Evolutionary conservation across 371 early-diverging fungal genomes (phyloP).

Genomic region (Mortierella sp.): DNA sequence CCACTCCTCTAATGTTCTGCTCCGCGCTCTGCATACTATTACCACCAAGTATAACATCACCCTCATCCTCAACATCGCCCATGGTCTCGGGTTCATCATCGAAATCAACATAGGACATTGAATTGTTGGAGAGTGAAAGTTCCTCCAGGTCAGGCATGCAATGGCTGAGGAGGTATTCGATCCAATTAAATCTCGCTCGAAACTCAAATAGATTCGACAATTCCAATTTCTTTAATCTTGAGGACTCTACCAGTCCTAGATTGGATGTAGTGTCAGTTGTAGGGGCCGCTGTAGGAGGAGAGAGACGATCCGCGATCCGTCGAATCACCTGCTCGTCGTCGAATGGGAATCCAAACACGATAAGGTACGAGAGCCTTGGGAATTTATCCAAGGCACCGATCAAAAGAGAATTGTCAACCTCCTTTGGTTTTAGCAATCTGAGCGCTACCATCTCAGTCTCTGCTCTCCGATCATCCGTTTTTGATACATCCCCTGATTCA

Average conservation of each 20-base stretch:
- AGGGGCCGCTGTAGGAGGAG: too few species aligned
- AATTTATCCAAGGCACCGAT: slow-evolving; percentile 11
- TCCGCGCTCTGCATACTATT: not conserved
- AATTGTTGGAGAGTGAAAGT: slow-evolving; percentile 26
- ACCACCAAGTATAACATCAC: too few species aligned
- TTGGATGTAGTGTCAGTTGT: too few species aligned
- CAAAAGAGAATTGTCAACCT: slow-evolving; percentile 25
- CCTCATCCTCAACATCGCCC: too few species aligned
- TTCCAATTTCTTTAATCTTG: slow-evolving; percentile 20
- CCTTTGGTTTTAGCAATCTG: slow-evolving; percentile 9
- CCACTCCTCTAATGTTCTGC: not conserved
- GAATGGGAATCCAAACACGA: too few species aligned
- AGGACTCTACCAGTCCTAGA: not conserved
- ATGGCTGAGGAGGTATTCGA: slow-evolving; percentile 27
- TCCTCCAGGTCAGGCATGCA: slow-evolving; percentile 36
- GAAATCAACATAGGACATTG: too few species aligned
- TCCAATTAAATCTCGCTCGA: slow-evolving; percentile 18
- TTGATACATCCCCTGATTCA: not conserved
- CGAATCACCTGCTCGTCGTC: too few species aligned
- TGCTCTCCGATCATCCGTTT: not conserved
- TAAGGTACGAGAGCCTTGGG: too few species aligned
- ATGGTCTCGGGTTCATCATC: too few species aligned
- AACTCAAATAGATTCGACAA: slow-evolving; percentile 25
- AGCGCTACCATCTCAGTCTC: too few species aligned
- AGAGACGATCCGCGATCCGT: too few species aligned